Evolutionary conservation across 2,329 filamentous ascomycete genomes (phyloP), one percentile per base, ranked within the genome.

Genomic region (Pseudomassariella vexata): DNA sequence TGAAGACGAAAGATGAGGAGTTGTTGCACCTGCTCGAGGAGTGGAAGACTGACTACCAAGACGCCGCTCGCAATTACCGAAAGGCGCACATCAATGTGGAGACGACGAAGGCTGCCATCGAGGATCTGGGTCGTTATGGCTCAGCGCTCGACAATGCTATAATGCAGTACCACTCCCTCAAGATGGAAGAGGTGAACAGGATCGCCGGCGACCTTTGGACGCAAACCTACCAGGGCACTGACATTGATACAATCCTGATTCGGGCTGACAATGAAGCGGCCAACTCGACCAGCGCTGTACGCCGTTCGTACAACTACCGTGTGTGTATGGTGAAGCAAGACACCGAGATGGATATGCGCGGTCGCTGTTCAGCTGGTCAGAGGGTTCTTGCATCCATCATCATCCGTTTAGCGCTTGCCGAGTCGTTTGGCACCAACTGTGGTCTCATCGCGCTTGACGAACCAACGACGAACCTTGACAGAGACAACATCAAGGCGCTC

Each of bases 261-360:
- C 83, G 85, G 24, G 95, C 89, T 12, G 90, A 96, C 59, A 82
- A 80, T 47, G 92, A 96, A 55, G 77, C 74, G 28, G 70, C 69
- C 24, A 59, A 76, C 28, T 69, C 69, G 24, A 60, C 77, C 35
- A 81, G 77, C 32, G n/a, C n/a, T n/a, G n/a, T n/a, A n/a, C 88
- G 86, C 50, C 80, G 86, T 49, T 85, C 72, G 40, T 96, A 96
- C 72, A 96, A 98, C 62, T 98, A 98, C 67, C 85, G 92, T 28
- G 82, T 98, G 5, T 89, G 86, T 60, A 98, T 98, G 92, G 79
- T 95, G 47, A 98, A 98, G 65, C 83, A 90, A 55, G 88, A 94
- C 51, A 86, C 85, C 1, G 92, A 98, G 60, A 95, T 98, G 88
- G 92, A 98, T 63, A 98, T 98, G 92, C 86, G 92, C 41, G 94